These are phyloP conservation scores for Coemansia sp. DNA, from an alignment of 192 early-diverging fungal species.

Conservation along the genomic window DNA sequence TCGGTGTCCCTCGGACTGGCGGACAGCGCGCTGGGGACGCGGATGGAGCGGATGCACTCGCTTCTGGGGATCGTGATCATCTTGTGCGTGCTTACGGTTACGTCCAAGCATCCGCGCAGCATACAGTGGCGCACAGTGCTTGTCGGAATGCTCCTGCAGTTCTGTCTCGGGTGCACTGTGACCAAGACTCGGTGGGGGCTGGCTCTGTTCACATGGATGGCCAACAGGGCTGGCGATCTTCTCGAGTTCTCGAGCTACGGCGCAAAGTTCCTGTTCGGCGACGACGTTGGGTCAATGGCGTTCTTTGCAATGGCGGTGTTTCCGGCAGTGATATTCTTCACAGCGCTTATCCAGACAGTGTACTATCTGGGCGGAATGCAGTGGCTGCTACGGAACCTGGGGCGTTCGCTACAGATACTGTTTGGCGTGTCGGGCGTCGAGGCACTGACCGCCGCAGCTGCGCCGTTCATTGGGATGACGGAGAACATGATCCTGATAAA, in stretches of 20 bases:
- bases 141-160: conserved; percentile 71
- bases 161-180: conserved; percentile 77
- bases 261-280: conserved; percentile 70
- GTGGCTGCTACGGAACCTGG: conserved; percentile 71
- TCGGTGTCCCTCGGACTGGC: conserved; percentile 42
- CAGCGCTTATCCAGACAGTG: conserved; percentile 77
- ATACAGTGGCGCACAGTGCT: conserved; percentile 78
- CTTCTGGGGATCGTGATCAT: conserved; percentile 70
- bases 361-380: conserved; percentile 85
- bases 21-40: conserved; percentile 53
- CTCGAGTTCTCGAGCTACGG: conserved; percentile 70
- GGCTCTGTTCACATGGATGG: conserved; percentile 72
- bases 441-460: conserved; percentile 78
- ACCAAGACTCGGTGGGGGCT: conserved; percentile 69
- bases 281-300: conserved; percentile 35
- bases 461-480: conserved; percentile 82
- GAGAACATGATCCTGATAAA: conserved; percentile 81
- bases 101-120: conserved; percentile 63
- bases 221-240: conserved; percentile 58
- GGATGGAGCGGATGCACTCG: conserved; percentile 73
- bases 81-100: conserved; percentile 41
- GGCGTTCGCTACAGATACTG: conserved; percentile 61
- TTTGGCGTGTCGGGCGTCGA: conserved; percentile 82
- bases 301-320: conserved; percentile 73
- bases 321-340: conserved; percentile 88